Evolutionary conservation across 345 rosid species (phyloP).

Genomic region (Eutrema japonicum): DNA sequence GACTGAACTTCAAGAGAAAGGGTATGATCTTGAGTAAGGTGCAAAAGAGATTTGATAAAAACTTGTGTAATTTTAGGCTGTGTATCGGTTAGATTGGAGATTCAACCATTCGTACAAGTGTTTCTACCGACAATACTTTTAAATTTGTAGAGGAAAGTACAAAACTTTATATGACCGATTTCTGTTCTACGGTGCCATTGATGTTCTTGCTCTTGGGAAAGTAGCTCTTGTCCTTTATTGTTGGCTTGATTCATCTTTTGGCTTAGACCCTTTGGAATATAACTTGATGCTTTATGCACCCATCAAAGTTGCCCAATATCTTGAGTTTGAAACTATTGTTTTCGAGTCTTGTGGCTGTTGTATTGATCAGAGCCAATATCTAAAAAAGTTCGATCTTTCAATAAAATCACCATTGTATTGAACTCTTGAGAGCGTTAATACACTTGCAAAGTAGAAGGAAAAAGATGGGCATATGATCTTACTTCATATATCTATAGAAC

Average conservation of each 20-base stretch:
- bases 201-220: constrained; percentile 21
- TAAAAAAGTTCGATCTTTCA: neutral
- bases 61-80: constrained; percentile 29
- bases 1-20: constrained; percentile 82
- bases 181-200: constrained; percentile 19
- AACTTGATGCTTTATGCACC: constrained; percentile 14
- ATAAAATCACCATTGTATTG: constrained; percentile 11
- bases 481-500: constrained; percentile 40
- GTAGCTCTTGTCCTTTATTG: constrained; percentile 9
- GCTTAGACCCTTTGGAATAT: neutral
- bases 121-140: neutral
- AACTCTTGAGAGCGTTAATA: constrained; percentile 3
- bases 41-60: constrained; percentile 1
- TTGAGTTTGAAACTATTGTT: neutral
- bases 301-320: neutral
- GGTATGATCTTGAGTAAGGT: constrained; percentile 66
- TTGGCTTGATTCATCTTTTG: constrained; percentile 22
- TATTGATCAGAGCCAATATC: neutral
- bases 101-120: constrained; percentile 9
- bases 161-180: neutral
- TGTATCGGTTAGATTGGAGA: constrained; percentile 22
- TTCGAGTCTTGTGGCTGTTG: neutral
- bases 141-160: constrained; percentile 17
- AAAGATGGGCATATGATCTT: constrained; percentile 22
- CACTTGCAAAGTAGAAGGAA: neutral